Conservation (phyloP, 2,329 filamentous ascomycete species). For the Triangularia setosa region DNA sequence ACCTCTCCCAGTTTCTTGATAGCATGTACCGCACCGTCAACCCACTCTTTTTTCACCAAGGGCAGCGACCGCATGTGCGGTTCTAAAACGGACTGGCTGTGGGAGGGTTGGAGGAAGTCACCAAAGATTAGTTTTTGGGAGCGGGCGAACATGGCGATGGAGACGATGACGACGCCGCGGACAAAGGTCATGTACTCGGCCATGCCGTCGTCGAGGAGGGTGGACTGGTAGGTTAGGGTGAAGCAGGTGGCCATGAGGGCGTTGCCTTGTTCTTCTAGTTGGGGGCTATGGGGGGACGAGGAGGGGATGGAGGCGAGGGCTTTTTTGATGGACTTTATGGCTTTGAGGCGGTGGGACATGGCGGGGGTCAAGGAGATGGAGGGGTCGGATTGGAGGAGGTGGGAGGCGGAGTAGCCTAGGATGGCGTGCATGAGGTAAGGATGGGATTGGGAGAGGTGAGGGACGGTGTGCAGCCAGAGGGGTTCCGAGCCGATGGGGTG, state of each 20-base stretch:
- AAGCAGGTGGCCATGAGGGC: conserved; percentile 57
- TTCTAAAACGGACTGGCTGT: conserved; percentile 35
- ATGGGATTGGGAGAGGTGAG: conserved; percentile 55
- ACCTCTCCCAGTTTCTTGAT: conserved; percentile 42
- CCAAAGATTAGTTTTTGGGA: conserved; percentile 49
- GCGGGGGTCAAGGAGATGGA: conserved; percentile 54
- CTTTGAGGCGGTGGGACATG: conserved; percentile 61
- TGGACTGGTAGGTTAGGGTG: conserved; percentile 56
- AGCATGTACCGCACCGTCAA: conserved; percentile 43
- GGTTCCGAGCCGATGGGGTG: conserved; percentile 62
- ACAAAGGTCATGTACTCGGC: conserved; percentile 60
- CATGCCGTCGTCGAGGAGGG: conserved; percentile 54
- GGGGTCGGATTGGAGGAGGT: conserved; percentile 45
- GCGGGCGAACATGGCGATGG: conserved; percentile 49
- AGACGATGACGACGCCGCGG: conserved; percentile 53
- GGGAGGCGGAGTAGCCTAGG: conserved; percentile 63
- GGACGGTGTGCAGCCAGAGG: conserved; percentile 64
- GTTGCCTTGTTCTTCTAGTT: conserved; percentile 51
- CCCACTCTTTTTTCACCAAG: conserved; percentile 42
- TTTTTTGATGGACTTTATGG: conserved; percentile 59
- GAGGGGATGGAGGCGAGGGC: conserved; percentile 39
- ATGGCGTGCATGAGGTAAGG: conserved; percentile 67
- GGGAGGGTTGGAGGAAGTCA: conserved; percentile 41
- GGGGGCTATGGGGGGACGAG: conserved; percentile 14
- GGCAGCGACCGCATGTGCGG: conserved; percentile 45